phyloP scores from a whole-genome alignment of 1,139 yeast genomes.

The Pichia sp. region DNA sequence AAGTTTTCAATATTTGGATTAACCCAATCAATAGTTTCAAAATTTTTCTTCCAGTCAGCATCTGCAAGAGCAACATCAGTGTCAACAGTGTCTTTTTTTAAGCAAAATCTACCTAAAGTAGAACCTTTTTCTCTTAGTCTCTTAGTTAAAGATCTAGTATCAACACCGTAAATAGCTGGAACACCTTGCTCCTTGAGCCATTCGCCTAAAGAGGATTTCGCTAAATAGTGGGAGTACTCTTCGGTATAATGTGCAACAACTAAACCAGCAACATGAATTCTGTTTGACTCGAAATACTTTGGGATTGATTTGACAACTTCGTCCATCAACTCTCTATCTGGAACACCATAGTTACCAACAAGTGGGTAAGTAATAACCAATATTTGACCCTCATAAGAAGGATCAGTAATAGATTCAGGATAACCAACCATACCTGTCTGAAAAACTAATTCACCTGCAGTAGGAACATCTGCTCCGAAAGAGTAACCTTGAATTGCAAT shows the following conservation, averaged over 20 bases:
- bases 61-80: slow-evolving; percentile 32
- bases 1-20: slow-evolving; percentile 90
- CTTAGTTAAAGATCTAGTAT: slow-evolving; percentile 91
- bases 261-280: slow-evolving; percentile 93
- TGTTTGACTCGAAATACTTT: slow-evolving; percentile 83
- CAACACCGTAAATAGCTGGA: slow-evolving; percentile 97
- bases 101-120: slow-evolving; percentile 71
- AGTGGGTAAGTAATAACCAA: slow-evolving; percentile 94
- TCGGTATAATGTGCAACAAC: slow-evolving; percentile 97
- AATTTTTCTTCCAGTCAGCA: slow-evolving; percentile 49
- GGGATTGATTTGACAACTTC: slow-evolving; percentile 73
- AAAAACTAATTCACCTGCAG: slow-evolving; percentile 97
- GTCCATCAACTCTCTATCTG: slow-evolving; percentile 74
- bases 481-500: slow-evolving; percentile 90
- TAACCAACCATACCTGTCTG: slow-evolving; percentile 99
- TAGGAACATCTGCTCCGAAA: slow-evolving; percentile 84
- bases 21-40: slow-evolving; percentile 78
- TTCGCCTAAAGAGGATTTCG: slow-evolving; percentile 81
- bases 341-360: slow-evolving; percentile 99
- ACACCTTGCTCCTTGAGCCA: slow-evolving; percentile 91
- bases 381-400: slow-evolving; percentile 97
- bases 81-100: slow-evolving; percentile 44
- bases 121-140: slow-evolving; percentile 89
- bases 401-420: slow-evolving; percentile 97
- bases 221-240: slow-evolving; percentile 88